Percentiles rank a stretch among this genome's conserved stretches.
phyloP scores from a whole-genome alignment of 1,284 basidiomycete genomes.

The Cystobasidium slooffiae region DNA sequence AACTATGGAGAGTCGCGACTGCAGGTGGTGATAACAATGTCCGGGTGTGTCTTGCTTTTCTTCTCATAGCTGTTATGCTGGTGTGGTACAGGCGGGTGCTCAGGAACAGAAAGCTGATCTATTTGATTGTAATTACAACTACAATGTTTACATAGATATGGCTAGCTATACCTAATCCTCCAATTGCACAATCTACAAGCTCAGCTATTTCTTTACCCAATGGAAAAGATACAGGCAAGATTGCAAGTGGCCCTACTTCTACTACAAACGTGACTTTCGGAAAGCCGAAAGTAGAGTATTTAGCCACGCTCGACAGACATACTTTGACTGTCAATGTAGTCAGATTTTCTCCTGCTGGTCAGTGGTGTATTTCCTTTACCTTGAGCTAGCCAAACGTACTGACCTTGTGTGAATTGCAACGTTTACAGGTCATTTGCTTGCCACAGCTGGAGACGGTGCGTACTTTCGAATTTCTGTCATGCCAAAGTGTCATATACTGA shows the following conservation, averaged over 20 bases:
- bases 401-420: background rate
- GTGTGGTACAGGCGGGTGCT: no score
- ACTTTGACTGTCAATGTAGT: slow-evolving; percentile 96
- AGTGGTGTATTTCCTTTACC: slow-evolving; percentile 52
- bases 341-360: slow-evolving; percentile 90
- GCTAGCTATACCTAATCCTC: slow-evolving; percentile 90
- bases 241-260: background rate
- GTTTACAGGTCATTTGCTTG: slow-evolving; percentile 76
- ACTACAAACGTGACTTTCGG: slow-evolving; percentile 1
- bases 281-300: slow-evolving; percentile 86
- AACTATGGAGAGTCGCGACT: slow-evolving; percentile 85
- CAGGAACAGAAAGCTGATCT: background rate
- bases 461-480: slow-evolving; percentile 34
- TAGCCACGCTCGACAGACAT: slow-evolving; percentile 90
- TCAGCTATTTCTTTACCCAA: slow-evolving; percentile 63
- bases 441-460: slow-evolving; percentile 89
- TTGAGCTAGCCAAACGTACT: background rate
- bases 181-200: slow-evolving; percentile 63
- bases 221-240: slow-evolving; percentile 62
- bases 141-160: slow-evolving; percentile 69
- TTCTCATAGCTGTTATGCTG: background rate
- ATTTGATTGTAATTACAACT: background rate
- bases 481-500: slow-evolving; percentile 8
- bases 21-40: slow-evolving; percentile 97
- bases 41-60: slow-evolving; percentile 67